phyloP scores from a whole-genome alignment of 495 filamentous ascomycete species.

The Penicillium macrosclerotiorum region DNA sequence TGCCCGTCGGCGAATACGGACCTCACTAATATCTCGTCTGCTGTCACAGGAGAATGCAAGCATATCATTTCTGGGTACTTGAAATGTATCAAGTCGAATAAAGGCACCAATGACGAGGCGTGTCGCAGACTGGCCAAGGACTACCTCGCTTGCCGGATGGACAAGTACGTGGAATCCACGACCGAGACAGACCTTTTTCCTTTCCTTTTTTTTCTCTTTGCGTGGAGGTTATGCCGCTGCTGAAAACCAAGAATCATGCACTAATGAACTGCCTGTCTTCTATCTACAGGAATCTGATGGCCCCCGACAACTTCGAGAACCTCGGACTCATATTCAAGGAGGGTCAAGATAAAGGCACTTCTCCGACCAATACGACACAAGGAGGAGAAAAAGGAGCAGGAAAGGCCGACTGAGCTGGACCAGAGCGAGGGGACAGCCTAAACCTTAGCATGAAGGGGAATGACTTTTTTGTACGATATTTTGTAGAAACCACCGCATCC shows the following conservation, averaged over 20 bases:
- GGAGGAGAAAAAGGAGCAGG: background rate
- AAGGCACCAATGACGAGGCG: constrained; percentile 79
- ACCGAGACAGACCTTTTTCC: too few relatives aligned
- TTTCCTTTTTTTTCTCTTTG: too few relatives aligned
- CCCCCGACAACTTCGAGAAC: constrained; percentile 88
- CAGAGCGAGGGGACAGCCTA: background rate
- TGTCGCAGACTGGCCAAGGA: constrained; percentile 83
- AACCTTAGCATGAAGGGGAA: background rate
- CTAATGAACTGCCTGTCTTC: constrained; percentile 4
- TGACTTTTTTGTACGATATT: constrained; percentile 21
- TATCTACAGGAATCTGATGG: constrained; percentile 80
- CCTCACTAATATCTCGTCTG: background rate
- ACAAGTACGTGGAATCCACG: constrained; percentile 61
- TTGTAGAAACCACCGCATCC: constrained; percentile 11
- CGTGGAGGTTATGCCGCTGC: too few relatives aligned
- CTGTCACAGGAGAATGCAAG: constrained; percentile 86
- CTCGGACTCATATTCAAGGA: constrained; percentile 71
- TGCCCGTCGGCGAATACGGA: background rate
- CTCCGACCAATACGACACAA: constrained; percentile 3
- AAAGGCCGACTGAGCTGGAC: constrained; percentile 5
- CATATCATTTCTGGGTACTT: constrained; percentile 80
- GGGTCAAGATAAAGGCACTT: constrained; percentile 14
- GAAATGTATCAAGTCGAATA: constrained; percentile 74
- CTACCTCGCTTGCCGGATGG: constrained; percentile 92
- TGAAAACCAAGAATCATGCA: background rate